Percentiles rank a stretch among this genome's conserved stretches.
Conservation (phyloP, 345 rosid genomes). For the Raphanus raphanistrum region DNA sequence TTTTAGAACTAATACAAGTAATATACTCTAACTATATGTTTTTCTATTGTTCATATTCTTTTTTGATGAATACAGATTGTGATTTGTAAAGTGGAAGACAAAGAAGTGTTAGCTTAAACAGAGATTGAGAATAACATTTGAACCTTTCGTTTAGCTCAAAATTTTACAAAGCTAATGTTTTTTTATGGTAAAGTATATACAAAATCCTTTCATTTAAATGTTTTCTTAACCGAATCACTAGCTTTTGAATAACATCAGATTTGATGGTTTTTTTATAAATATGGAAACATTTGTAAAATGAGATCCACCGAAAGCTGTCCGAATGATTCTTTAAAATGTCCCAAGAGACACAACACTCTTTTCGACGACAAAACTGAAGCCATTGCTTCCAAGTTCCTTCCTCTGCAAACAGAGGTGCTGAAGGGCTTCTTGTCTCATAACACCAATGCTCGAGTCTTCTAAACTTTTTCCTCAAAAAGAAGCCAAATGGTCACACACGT, state of each 20-base stretch:
- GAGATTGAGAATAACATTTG: neutral
- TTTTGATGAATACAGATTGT: conserved; percentile 34
- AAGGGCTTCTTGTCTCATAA: conserved; percentile 18
- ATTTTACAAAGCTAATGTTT: neutral
- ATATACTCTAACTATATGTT: neutral
- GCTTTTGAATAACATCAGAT: neutral
- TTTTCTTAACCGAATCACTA: neutral
- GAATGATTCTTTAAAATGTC: conserved; percentile 15
- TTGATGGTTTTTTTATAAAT: neutral
- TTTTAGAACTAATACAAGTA: conserved; percentile 42
- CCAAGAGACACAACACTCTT: neutral
- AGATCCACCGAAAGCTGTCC: neutral
- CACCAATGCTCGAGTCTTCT: conserved; percentile 13
- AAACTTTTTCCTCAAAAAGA: conserved; percentile 24
- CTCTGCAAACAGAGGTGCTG: conserved; percentile 17
- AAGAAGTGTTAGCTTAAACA: neutral
- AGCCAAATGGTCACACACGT: conserved; percentile 34
- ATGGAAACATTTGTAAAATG: neutral
- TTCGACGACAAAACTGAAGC: neutral
- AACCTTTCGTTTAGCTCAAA: neutral
- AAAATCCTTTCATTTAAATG: neutral
- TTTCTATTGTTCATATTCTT: conserved; percentile 30
- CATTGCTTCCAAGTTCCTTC: conserved; percentile 18
- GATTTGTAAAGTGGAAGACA: neutral
- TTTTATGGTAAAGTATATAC: neutral